Evolutionary conservation across 1,139 yeast species (phyloP).

Genomic region (Geotrichum aggregatum): DNA sequence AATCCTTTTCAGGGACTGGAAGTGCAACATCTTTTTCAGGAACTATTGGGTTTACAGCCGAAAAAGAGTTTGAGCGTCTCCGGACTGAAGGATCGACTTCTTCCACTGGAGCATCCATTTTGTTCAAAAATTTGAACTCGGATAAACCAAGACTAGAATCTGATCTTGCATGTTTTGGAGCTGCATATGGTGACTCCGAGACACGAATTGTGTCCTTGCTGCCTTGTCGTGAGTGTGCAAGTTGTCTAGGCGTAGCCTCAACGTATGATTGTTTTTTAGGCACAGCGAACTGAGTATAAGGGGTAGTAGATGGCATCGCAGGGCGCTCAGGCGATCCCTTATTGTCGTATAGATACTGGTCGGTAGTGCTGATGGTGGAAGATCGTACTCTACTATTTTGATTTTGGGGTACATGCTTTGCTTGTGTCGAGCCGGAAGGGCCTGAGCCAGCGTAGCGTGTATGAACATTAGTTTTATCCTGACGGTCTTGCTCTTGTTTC

Average conservation of each 20-base stretch:
- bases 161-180: conserved; percentile 15
- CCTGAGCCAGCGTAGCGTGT: background rate
- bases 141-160: conserved; percentile 12
- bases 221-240: conserved; percentile 12
- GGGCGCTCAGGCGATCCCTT: conserved; percentile 4
- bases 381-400: conserved; percentile 10
- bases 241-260: conserved; percentile 3
- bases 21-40: too few relatives aligned
- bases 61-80: background rate
- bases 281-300: background rate
- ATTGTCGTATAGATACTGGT: conserved; percentile 9
- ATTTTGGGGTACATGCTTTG: background rate
- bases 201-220: conserved; percentile 16
- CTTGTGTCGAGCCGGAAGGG: too few relatives aligned
- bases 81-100: background rate
- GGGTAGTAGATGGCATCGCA: conserved; percentile 6
- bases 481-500: conserved; percentile 6
- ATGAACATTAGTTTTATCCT: background rate
- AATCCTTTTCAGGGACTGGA: conserved; percentile 15
- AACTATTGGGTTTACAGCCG: too few relatives aligned
- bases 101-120: background rate
- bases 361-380: conserved; percentile 15
- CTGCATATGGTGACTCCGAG: background rate
- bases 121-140: conserved; percentile 14
- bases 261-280: background rate